Percentiles rank a stretch among this genome's conserved stretches.
Evolutionary conservation across 768 basidiomycete genomes (phyloP).

Genomic region (Lactifluus subvellereus): DNA sequence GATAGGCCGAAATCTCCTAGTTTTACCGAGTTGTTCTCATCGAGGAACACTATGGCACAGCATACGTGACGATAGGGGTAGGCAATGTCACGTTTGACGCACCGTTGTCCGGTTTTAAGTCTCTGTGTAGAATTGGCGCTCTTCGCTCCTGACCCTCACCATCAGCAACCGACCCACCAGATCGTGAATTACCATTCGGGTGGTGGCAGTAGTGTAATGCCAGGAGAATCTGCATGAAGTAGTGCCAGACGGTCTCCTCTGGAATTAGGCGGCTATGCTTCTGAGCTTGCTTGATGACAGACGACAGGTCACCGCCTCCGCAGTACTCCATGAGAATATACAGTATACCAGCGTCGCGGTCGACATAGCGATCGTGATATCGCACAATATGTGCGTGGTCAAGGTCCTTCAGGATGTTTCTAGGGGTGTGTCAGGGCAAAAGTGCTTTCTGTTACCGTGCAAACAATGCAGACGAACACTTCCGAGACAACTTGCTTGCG

Average conservation of each 20-base stretch:
- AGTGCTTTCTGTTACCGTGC: background rate
- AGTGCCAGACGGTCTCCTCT: constrained; percentile 94
- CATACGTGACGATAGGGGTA: background rate
- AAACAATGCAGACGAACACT: constrained; percentile 59
- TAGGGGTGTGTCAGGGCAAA: constrained; percentile 30
- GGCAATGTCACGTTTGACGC: constrained; percentile 25
- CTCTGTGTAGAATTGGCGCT: constrained; percentile 84
- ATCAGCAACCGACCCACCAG: constrained; percentile 36
- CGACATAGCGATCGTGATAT: constrained; percentile 88
- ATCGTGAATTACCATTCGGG: constrained; percentile 48
- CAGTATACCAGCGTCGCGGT: constrained; percentile 82
- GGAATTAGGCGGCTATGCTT: constrained; percentile 68
- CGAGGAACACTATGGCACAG: constrained; percentile 70
- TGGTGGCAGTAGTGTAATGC: constrained; percentile 93
- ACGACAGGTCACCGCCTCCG: constrained; percentile 90
- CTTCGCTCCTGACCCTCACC: constrained; percentile 47
- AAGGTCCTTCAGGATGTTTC: constrained; percentile 94
- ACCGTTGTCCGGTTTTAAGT: constrained; percentile 98
- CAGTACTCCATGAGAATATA: constrained; percentile 99
- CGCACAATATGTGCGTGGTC: constrained; percentile 95
- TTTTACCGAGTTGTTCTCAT: constrained; percentile 79
- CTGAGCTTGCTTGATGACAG: constrained; percentile 73
- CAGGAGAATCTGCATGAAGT: constrained; percentile 87
- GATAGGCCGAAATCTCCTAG: constrained; percentile 96
- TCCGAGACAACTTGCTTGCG: constrained; percentile 96